phyloP scores from a whole-genome alignment of 805 yeast genomes.

The Hermanozyma aechmeae region DNA sequence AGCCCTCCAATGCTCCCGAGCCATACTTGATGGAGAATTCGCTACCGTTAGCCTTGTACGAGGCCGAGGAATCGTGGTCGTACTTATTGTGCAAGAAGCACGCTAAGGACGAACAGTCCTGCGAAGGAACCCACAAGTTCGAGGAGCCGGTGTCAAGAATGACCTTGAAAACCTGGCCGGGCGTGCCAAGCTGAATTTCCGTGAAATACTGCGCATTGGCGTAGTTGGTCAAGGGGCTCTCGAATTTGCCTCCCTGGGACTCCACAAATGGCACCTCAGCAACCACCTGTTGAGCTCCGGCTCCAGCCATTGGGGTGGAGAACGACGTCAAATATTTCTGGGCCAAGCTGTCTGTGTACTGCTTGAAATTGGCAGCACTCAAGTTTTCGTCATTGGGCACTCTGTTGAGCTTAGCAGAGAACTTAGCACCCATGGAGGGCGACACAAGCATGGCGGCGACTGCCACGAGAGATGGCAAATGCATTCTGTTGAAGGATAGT shows the following conservation, averaged over 20 bases:
- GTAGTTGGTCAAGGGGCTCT: conserved; percentile 85
- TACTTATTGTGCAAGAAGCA: conserved; percentile 91
- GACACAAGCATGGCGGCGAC: no score
- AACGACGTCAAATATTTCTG: conserved; percentile 49
- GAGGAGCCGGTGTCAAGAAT: conserved; percentile 95
- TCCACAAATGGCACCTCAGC: conserved; percentile 11
- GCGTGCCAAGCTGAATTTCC: conserved; percentile 85
- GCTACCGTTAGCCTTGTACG: conserved; percentile 82
- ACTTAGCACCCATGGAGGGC: no score
- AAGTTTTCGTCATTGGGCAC: conserved; percentile 48
- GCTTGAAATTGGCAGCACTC: conserved; percentile 39
- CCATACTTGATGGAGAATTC: conserved; percentile 85
- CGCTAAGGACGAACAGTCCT: conserved; percentile 86
- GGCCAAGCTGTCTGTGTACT: conserved; percentile 51
- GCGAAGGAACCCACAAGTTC: conserved; percentile 92
- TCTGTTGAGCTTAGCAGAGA: conserved; percentile 50
- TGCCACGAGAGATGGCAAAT: no score
- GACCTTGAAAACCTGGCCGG: conserved; percentile 89
- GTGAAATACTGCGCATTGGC: conserved; percentile 94
- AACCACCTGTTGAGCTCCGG: conserved; percentile 8
- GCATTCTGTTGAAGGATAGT: no score
- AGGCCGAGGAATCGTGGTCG: conserved; percentile 71
- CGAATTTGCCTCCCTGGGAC: conserved; percentile 29
- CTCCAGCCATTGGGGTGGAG: conserved; percentile 18
- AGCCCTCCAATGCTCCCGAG: conserved; percentile 88